Conservation (phyloP, 179 eudicot genomes). For the Spinacia oleracea region DNA sequence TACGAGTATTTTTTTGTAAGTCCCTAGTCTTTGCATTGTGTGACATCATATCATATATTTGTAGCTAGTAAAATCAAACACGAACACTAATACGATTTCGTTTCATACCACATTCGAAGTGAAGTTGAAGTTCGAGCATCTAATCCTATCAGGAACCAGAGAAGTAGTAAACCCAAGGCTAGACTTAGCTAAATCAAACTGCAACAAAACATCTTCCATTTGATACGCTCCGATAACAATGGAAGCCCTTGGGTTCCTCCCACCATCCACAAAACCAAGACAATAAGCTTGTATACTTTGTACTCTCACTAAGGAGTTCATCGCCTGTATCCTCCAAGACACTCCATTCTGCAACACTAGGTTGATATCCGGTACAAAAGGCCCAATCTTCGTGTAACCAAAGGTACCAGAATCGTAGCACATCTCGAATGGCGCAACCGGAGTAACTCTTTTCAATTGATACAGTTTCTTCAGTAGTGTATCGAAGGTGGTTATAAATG, state of each 20-base stretch:
- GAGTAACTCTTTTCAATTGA: constrained; percentile 22
- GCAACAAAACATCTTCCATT: constrained; percentile 47
- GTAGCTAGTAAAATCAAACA: no score
- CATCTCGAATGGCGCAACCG: constrained; percentile 40
- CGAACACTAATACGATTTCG: neutral
- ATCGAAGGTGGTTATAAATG: constrained; percentile 23
- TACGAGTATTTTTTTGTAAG: no score
- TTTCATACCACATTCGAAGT: constrained; percentile 17
- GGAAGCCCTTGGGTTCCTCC: constrained; percentile 29
- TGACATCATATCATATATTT: no score
- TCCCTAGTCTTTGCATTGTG: no score
- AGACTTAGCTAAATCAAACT: constrained; percentile 41
- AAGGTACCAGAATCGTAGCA: constrained; percentile 36
- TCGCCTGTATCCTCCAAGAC: constrained; percentile 36
- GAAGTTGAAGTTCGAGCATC: constrained; percentile 48
- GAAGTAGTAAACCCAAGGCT: constrained; percentile 46
- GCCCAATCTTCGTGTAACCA: constrained; percentile 28
- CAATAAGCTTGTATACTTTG: constrained; percentile 25
- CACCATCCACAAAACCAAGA: constrained; percentile 49
- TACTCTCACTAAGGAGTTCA: constrained; percentile 36
- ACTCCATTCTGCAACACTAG: constrained; percentile 30
- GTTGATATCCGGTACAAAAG: constrained; percentile 29
- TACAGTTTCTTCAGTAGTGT: constrained; percentile 23
- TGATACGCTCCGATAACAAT: constrained; percentile 49
- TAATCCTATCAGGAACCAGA: constrained; percentile 28